A percentile compares a stretch with the other conserved stretches of the same genome.
phyloP scores from a whole-genome alignment of 768 basidiomycete species.

The Phallus indusiatus region DNA sequence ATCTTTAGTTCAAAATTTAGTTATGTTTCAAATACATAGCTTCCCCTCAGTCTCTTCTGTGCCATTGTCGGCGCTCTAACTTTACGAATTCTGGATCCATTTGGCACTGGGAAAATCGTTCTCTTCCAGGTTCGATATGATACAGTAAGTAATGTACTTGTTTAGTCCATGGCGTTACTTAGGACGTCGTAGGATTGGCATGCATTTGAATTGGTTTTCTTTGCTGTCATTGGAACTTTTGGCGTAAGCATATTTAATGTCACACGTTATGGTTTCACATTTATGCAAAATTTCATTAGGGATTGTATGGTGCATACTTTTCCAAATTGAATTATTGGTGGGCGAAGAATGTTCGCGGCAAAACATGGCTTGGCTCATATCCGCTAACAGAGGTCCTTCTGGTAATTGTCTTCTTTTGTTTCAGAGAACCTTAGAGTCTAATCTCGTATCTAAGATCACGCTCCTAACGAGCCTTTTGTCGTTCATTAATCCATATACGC shows the following conservation, averaged over 20 bases:
- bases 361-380: conserved; percentile 71
- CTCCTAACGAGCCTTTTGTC: conserved; percentile 65
- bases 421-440: background rate
- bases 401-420: conserved; percentile 32
- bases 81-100: conserved; percentile 61
- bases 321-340: conserved; percentile 87
- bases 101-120: conserved; percentile 90
- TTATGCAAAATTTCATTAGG: conserved; percentile 34
- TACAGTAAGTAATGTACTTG: conserved; percentile 36
- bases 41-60: conserved; percentile 27
- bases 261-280: conserved; percentile 6
- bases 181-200: background rate
- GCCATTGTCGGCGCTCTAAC: conserved; percentile 28
- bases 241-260: conserved; percentile 44
- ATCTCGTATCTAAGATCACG: conserved; percentile 46
- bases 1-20: background rate
- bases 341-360: conserved; percentile 73
- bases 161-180: background rate
- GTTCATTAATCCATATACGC: conserved; percentile 82
- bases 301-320: conserved; percentile 89
- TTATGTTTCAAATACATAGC: background rate
- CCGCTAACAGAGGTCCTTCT: conserved; percentile 77
- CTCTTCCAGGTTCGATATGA: conserved; percentile 88
- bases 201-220: conserved; percentile 76
- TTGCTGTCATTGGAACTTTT: conserved; percentile 78